Conservation (phyloP, 1,284 basidiomycete species). For the Tetrapyrgos nigripes region DNA sequence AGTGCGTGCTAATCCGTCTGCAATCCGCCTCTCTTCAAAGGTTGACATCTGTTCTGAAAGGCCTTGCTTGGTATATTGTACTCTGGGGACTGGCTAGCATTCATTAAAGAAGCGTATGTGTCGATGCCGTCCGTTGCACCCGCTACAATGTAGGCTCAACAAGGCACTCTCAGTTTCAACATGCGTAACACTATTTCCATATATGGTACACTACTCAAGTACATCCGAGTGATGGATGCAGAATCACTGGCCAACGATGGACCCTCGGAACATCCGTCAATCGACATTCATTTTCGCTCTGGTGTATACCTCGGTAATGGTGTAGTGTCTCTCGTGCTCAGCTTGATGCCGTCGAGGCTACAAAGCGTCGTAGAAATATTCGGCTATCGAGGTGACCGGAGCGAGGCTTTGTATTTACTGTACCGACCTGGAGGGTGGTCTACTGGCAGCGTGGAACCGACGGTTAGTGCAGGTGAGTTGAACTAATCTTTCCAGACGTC, state of each 20-base stretch:
- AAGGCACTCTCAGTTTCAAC: slow-evolving; percentile 64
- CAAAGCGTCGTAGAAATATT: slow-evolving; percentile 86
- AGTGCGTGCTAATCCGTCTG: slow-evolving; percentile 37
- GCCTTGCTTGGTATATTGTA: slow-evolving; percentile 87
- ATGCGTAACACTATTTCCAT: slow-evolving; percentile 90
- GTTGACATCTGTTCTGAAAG: slow-evolving; percentile 33
- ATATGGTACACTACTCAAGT: slow-evolving; percentile 84
- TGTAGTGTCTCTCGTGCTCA: slow-evolving; percentile 80
- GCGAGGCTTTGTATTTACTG: slow-evolving; percentile 75
- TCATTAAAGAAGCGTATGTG: slow-evolving; percentile 91
- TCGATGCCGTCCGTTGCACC: slow-evolving; percentile 1
- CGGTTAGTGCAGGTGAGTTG: slow-evolving; percentile 52
- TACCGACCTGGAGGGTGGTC: slow-evolving; percentile 89
- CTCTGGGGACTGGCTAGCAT: slow-evolving; percentile 91
- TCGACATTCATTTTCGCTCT: slow-evolving; percentile 92
- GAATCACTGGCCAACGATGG: slow-evolving; percentile 46
- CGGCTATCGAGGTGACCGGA: slow-evolving; percentile 89
- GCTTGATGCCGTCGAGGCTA: slow-evolving; percentile 83
- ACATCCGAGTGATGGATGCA: slow-evolving; percentile 77
- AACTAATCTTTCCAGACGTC: background rate
- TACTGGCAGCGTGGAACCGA: slow-evolving; percentile 54
- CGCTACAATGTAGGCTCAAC: background rate
- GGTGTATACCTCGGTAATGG: slow-evolving; percentile 93
- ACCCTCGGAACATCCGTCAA: slow-evolving; percentile 64
- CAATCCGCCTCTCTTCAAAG: background rate